Conservation (phyloP, 2,329 filamentous ascomycete species). For the Phoma sp. region DNA sequence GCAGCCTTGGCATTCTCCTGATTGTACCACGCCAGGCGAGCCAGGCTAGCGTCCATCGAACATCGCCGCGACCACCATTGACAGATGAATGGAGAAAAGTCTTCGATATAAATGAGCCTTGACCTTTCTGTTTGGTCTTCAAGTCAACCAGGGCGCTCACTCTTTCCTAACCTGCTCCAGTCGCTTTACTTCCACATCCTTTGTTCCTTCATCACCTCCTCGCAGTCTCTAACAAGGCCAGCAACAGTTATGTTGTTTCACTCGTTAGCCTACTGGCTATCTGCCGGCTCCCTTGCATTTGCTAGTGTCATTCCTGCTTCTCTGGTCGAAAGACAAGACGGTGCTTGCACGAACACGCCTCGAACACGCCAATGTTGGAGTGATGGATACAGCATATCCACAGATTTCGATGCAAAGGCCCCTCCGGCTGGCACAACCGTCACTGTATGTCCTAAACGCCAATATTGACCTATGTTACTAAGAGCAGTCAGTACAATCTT, state of each 20-base stretch:
- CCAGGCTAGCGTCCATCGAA: neutral
- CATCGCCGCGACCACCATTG: neutral
- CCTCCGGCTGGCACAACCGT: conserved; percentile 50
- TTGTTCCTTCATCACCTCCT: conserved; percentile 5
- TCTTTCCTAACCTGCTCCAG: neutral
- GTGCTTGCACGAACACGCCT: conserved; percentile 52
- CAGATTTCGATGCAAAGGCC: conserved; percentile 55
- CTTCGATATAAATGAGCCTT: conserved; percentile 16
- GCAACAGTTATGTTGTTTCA: conserved; percentile 35
- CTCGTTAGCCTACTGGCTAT: conserved; percentile 34
- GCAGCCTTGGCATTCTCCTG: conserved; percentile 3
- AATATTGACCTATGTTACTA: neutral
- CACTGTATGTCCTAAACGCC: conserved; percentile 25
- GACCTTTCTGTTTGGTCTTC: conserved; percentile 16
- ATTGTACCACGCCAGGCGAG: conserved; percentile 1
- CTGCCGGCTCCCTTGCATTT: conserved; percentile 34
- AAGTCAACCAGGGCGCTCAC: conserved; percentile 9
- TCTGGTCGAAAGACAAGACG: conserved; percentile 40
- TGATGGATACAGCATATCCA: conserved; percentile 53
- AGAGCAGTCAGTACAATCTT: conserved; percentile 45
- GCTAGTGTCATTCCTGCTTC: conserved; percentile 33
- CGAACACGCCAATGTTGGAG: conserved; percentile 53
- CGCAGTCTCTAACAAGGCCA: neutral
- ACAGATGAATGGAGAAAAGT: neutral
- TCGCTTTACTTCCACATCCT: neutral